Base-by-base conservation (phyloP, 2,329 filamentous ascomycete species). In the Drechmeria coniospora region DNA sequence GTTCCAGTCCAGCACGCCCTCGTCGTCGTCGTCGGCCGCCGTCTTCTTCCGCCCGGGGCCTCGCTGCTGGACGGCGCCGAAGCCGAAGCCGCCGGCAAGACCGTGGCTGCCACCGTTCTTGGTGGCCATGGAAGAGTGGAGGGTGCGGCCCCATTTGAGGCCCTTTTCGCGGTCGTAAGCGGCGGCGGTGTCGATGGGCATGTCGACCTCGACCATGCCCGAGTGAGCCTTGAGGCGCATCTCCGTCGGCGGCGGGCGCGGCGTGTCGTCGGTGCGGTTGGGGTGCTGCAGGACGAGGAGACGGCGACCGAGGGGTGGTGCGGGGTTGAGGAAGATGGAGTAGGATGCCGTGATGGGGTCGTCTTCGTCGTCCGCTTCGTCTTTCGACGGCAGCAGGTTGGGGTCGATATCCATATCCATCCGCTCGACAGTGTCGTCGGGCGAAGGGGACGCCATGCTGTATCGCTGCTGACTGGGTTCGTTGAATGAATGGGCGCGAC, bases 251-350 rank as follows among this genome's bases (percentile, higher is more conserved):
- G 69, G 51, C 25, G 54, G 44, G 8, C 57, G 55, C 25, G 51
- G 40, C 8, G 54, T 46, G 36, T 76, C 66, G 32, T 71, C 61
- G 21, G 64, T 63, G 36, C 81, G 79, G 54, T 86, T 86, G 15
- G 86, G 78, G 52, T 92, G 92, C 58, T 95, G 86, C 25, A 98
- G 69, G 36, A 95, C 69, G 43, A 87, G 77, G 33, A 84, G 69
- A 39, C 76, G 67, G 33, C 71, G 73, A 43, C 63, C 61, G 11
- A 55, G 49, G 4, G 73, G 63, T 25, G 79, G 68, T 13, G 66
- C 59, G 14, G 82, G 78, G 41, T 86, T 93, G 47, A 93, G 74
- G 56, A 78, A 87, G 51, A 95, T 73, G 46, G 82, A 71, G 66
- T 93, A 95, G 36, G 68, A 73, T 23, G 74, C 66, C 29, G 78